Conservation (phyloP, 2,329 filamentous ascomycete species). For the Tetracladium maxilliforme region DNA sequence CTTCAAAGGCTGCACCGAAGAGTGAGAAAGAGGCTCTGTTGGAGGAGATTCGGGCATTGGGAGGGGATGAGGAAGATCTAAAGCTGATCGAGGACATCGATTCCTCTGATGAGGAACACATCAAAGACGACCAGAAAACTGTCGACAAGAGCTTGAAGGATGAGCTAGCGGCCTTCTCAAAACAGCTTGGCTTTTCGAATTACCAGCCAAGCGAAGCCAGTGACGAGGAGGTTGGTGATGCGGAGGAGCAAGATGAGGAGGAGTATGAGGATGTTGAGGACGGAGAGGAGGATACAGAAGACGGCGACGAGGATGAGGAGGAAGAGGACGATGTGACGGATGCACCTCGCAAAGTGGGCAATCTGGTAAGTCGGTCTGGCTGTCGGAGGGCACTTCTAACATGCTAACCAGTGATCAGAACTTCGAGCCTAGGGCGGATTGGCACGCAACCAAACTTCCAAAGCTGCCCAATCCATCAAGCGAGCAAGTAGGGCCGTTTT, state of each 20-base stretch:
- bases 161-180: conserved; percentile 36
- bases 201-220: conserved; percentile 22
- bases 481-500: conserved; percentile 27
- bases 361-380: too few relatives aligned
- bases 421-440: conserved; percentile 49
- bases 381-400: too few relatives aligned
- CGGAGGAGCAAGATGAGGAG: conserved; percentile 12
- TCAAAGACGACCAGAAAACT: conserved; percentile 12
- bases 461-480: conserved; percentile 28
- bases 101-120: conserved; percentile 30
- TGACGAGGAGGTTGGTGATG: conserved; percentile 16
- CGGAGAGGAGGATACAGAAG: conserved; percentile 20
- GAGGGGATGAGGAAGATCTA: conserved; percentile 49
- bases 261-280: conserved; percentile 15
- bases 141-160: conserved; percentile 30
- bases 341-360: background rate
- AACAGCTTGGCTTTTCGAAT: conserved; percentile 32
- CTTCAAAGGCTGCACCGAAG: background rate
- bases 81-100: conserved; percentile 41
- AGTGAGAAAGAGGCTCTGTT: conserved; percentile 26
- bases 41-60: conserved; percentile 48
- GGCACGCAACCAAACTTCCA: conserved; percentile 46
- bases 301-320: conserved; percentile 13
- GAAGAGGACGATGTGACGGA: conserved; percentile 14
- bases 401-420: too few relatives aligned